These are phyloP conservation scores for Lotmaria passim DNA, from an alignment of 208 protist species.

Conservation along the genomic window DNA sequence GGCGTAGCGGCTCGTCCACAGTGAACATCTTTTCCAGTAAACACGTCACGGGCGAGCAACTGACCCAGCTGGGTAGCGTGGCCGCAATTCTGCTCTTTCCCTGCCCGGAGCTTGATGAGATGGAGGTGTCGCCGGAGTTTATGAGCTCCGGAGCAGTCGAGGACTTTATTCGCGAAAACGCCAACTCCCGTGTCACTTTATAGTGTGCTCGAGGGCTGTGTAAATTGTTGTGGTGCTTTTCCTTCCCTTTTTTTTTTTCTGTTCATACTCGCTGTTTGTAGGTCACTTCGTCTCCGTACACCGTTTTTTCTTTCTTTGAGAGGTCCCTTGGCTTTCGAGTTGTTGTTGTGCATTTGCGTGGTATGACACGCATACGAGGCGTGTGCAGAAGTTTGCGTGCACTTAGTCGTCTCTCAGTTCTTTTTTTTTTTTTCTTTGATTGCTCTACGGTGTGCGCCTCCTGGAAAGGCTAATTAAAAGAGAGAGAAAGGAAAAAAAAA, in stretches of 20 bases:
- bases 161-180: slow-evolving; percentile 75
- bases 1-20: slow-evolving; percentile 64
- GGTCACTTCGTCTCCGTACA: not conserved
- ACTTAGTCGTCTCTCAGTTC: too few species aligned
- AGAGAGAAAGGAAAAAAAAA: too few species aligned
- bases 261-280: not conserved
- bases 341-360: too few species aligned
- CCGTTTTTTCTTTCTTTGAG: too few species aligned
- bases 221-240: slow-evolving; percentile 1
- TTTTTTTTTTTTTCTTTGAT: too few species aligned
- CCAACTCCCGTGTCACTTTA: slow-evolving; percentile 41
- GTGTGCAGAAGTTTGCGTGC: too few species aligned
- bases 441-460: too few species aligned
- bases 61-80: slow-evolving; percentile 91
- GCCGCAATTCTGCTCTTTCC: slow-evolving; percentile 94
- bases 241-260: slow-evolving; percentile 32
- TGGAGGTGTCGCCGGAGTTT: slow-evolving; percentile 74
- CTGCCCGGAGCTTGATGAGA: slow-evolving; percentile 91
- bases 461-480: too few species aligned
- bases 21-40: slow-evolving; percentile 95
- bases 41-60: slow-evolving; percentile 96
- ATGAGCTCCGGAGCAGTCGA: slow-evolving; percentile 58
- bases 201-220: not conserved
- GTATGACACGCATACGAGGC: too few species aligned
- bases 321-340: too few species aligned